Percentiles rank a stretch among this genome's conserved stretches.
Conservation (phyloP, 495 filamentous ascomycete species). For the Neurospora sp. region DNA sequence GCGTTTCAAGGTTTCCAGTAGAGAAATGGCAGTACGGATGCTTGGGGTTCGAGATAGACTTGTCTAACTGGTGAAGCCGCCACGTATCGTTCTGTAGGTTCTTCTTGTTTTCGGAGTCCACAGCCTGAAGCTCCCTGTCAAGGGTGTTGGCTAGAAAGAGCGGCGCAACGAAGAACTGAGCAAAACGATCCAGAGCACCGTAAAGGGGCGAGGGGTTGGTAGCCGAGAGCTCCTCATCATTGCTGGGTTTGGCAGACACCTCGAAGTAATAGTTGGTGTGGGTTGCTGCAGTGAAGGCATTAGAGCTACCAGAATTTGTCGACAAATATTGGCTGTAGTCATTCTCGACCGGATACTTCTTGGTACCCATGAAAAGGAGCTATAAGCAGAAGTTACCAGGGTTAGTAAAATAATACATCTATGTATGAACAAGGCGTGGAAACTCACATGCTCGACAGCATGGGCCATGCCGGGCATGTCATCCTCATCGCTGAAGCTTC, state of each 20-base stretch:
- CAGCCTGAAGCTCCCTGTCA: conserved; percentile 83
- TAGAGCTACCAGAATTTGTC: conserved; percentile 79
- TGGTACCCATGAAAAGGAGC: conserved; percentile 95
- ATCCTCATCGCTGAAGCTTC: conserved; percentile 84
- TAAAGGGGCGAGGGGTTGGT: conserved; percentile 64
- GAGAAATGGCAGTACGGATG: conserved; percentile 97
- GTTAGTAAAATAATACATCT: conserved; percentile 7
- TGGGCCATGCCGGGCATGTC: conserved; percentile 93
- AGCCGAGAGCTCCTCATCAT: conserved; percentile 39
- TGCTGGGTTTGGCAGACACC: conserved; percentile 61
- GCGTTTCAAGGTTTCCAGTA: conserved; percentile 81
- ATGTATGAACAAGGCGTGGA: neutral
- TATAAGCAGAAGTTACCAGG: conserved; percentile 28
- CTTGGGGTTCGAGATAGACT: conserved; percentile 76
- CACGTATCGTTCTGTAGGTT: conserved; percentile 94
- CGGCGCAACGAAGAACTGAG: conserved; percentile 92
- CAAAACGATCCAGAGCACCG: conserved; percentile 89
- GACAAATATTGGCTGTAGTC: conserved; percentile 91
- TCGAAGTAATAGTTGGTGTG: conserved; percentile 99
- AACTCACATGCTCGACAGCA: conserved; percentile 61
- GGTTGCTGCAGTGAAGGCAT: conserved; percentile 87
- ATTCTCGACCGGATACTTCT: conserved; percentile 97
- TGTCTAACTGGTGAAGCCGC: conserved; percentile 86
- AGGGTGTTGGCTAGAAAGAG: conserved; percentile 84
- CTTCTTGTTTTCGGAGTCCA: conserved; percentile 99